These are phyloP conservation scores for Mycotypha africana DNA, from an alignment of 371 early-diverging fungal genomes.

Conservation along the genomic window DNA sequence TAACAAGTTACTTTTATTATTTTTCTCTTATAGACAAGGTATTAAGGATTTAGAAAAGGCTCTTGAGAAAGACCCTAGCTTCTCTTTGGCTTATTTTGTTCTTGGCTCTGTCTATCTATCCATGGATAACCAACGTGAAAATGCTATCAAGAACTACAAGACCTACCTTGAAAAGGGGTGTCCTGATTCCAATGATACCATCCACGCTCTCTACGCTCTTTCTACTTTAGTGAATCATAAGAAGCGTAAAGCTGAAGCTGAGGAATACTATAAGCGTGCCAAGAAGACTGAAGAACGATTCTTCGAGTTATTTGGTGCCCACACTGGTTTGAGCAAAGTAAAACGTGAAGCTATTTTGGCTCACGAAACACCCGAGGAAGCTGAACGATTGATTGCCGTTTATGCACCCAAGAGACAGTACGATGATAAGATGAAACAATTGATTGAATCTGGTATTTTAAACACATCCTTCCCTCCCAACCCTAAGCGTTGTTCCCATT, in stretches of 20 bases:
- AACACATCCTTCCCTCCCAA: slow-evolving; percentile 33
- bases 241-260: slow-evolving; percentile 49
- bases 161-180: slow-evolving; percentile 48
- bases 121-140: slow-evolving; percentile 45
- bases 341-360: slow-evolving; percentile 49
- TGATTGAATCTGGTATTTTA: slow-evolving; percentile 41
- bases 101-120: slow-evolving; percentile 53
- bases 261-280: slow-evolving; percentile 46
- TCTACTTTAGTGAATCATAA: slow-evolving; percentile 46
- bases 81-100: slow-evolving; percentile 50
- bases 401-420: slow-evolving; percentile 28
- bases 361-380: slow-evolving; percentile 39
- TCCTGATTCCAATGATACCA: slow-evolving; percentile 52
- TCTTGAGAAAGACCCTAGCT: slow-evolving; percentile 45
- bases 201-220: slow-evolving; percentile 55
- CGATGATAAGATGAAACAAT: slow-evolving; percentile 34
- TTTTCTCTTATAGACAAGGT: slow-evolving; percentile 28
- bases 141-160: slow-evolving; percentile 53
- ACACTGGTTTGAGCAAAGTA: slow-evolving; percentile 51
- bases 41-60: slow-evolving; percentile 57
- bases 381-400: slow-evolving; percentile 25
- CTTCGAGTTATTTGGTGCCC: slow-evolving; percentile 51
- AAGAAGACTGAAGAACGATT: slow-evolving; percentile 53
- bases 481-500: slow-evolving; percentile 49
- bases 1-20: no score